Evolutionary conservation across 352 stramenopile species (phyloP).

Genomic region (Phytophthora niederhauseri): DNA sequence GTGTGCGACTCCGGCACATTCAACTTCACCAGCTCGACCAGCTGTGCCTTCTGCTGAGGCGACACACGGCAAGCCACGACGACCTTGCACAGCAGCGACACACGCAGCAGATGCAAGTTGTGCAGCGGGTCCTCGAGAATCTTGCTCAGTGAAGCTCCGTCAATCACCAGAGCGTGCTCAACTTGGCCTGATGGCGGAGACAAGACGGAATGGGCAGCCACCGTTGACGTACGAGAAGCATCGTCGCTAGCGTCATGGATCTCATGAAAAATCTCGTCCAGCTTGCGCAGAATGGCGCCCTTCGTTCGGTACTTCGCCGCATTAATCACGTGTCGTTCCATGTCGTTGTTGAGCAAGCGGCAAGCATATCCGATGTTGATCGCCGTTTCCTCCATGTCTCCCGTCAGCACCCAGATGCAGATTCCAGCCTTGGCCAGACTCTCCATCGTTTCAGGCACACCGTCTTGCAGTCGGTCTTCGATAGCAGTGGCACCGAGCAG

Average conservation of each 20-base stretch:
- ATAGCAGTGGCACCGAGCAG: conserved; percentile 87
- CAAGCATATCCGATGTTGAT: conserved; percentile 92
- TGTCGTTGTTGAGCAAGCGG: conserved; percentile 92
- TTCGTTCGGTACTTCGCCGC: conserved; percentile 67
- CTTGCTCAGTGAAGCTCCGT: conserved; percentile 92
- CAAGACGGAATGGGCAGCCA: conserved; percentile 35
- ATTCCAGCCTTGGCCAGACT: conserved; percentile 76
- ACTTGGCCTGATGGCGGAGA: conserved; percentile 37
- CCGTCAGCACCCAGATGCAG: conserved; percentile 88
- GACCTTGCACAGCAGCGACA: conserved; percentile 92
- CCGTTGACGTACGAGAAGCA: conserved; percentile 22
- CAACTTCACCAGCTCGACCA: conserved; percentile 96
- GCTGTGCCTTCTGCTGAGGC: conserved; percentile 97
- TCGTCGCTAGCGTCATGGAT: conserved; percentile 49
- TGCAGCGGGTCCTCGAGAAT: conserved; percentile 74
- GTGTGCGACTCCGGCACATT: conserved; percentile 87
- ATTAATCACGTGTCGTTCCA: conserved; percentile 92
- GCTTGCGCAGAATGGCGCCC: conserved; percentile 63
- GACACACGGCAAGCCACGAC: conserved; percentile 98
- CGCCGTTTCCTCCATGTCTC: conserved; percentile 91
- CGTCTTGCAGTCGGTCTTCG: conserved; percentile 86
- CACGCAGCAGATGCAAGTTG: conserved; percentile 83
- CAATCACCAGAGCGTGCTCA: conserved; percentile 94
- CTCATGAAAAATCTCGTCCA: conserved; percentile 82
- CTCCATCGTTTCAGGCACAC: conserved; percentile 85